Evolutionary conservation across 345 rosid species (phyloP), one percentile per base, ranked within the genome.

Genomic region (Aquilaria yunnanensis): DNA sequence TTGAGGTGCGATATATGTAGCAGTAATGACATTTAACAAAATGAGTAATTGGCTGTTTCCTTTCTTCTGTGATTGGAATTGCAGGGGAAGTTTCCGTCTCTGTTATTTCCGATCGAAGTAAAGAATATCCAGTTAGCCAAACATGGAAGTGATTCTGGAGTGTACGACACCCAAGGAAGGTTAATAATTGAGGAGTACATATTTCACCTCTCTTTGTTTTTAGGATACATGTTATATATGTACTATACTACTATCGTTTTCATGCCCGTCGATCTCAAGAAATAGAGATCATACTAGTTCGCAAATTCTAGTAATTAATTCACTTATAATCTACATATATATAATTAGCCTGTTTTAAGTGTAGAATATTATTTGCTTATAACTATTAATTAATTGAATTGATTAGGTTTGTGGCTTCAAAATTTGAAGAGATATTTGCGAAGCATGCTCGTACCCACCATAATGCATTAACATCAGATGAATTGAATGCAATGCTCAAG

Each of bases 61-160:
- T 23, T 23, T 23, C 23, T 55, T 56, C 14, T 14, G 0, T 47
- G 68, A 58, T 43, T 63, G 57, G 49, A 3, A 7, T 37, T 72
- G 57, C 74, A 92, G 96, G 96, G 96, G 2, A 87, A 85, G 67
- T 79, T 49, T 62, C 85, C 85, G 41, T 84, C 93, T 5, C 55
- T 67, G 0, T 54, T 71, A 7, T 83, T 92, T 56, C 98, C 98
- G 0, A 81, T 92, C n/a, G 96, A 82, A 79, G 50, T 92, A 47
- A 70, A 75, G 74, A 89, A 92, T 77, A 87, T 92, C 47, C 75
- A 75, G 0, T 77, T 49, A 67, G 82, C 75, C 51, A 92, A 89
- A 70, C 98, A 92, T 51, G 87, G 91, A 2, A 92, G 98, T 47
- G 98, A 89, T 56, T 75, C 96, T 4, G 98, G 85, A 12, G 93